Conservation (phyloP, 148 eudicot genomes). For the Salicornia ramosissima region DNA sequence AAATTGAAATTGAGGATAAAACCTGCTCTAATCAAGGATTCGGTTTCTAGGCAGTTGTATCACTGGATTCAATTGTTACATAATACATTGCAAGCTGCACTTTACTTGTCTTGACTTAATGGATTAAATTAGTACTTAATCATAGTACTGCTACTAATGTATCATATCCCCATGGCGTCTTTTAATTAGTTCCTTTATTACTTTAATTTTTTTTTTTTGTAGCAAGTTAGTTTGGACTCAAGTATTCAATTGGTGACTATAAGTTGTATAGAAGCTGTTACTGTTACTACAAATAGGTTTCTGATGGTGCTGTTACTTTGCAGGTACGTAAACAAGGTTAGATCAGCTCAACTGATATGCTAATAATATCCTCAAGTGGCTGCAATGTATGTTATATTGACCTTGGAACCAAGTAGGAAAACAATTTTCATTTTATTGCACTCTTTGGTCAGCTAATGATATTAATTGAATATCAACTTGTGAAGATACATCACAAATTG, state of each 20-base stretch:
- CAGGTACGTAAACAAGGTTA: slow-evolving; percentile 30
- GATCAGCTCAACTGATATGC: slow-evolving; percentile 12
- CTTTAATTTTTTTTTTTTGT: too few relatives aligned
- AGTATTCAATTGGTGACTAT: too few relatives aligned
- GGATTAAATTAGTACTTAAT: neutral
- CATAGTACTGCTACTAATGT: neutral
- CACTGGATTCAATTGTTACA: neutral
- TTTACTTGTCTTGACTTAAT: neutral
- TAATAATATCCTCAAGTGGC: slow-evolving; percentile 3
- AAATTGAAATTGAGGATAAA: neutral
- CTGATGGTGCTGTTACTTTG: slow-evolving; percentile 12
- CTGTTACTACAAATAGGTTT: neutral
- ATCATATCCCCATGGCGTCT: too few relatives aligned
- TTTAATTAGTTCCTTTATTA: too few relatives aligned
- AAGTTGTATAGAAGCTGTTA: too few relatives aligned
- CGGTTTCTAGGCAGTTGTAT: neutral
- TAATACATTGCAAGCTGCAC: neutral
- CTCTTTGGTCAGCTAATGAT: slow-evolving; percentile 7
- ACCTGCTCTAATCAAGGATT: neutral
- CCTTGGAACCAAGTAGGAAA: neutral
- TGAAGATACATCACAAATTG: slow-evolving; percentile 3
- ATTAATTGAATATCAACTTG: neutral
- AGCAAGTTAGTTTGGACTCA: too few relatives aligned
- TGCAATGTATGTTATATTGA: slow-evolving; percentile 10
- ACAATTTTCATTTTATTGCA: neutral